Conservation (phyloP, 2,329 filamentous ascomycete species). For the Fusarium pilosicola region DNA sequence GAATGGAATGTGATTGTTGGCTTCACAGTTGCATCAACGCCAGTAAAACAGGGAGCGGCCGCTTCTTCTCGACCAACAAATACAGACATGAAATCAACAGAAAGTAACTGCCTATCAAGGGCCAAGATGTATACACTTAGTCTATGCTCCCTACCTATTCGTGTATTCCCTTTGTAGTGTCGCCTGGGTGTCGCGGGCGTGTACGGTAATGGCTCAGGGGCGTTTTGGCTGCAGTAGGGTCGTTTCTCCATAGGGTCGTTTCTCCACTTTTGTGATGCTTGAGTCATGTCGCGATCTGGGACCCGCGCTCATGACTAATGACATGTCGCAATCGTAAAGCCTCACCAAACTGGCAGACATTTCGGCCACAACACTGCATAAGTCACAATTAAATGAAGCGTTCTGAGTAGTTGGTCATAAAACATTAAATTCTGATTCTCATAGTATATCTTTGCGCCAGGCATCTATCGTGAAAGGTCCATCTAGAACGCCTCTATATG, state of each 20-base stretch:
- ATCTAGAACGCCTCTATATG: background rate
- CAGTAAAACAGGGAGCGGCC: no score
- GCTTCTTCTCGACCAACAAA: no score
- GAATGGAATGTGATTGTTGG: no score
- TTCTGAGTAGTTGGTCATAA: background rate
- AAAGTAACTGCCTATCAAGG: no score
- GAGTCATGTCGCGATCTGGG: background rate
- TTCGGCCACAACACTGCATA: background rate
- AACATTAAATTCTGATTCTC: slow-evolving; percentile 26
- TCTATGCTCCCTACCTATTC: no score
- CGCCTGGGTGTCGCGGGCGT: no score
- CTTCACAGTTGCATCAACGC: no score
- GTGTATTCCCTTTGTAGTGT: no score
- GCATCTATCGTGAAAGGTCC: slow-evolving; percentile 5
- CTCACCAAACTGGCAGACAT: background rate
- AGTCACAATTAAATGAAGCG: accelerated
- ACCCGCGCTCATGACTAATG: background rate
- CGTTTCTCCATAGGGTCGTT: accelerated
- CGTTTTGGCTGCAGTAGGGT: no score
- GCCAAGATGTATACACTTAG: no score
- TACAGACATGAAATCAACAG: no score
- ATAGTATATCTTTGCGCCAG: background rate
- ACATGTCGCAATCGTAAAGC: background rate
- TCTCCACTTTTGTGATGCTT: background rate
- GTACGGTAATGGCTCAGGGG: no score